Evolutionary conservation across 1,139 yeast species (phyloP).

Genomic region (Yamadazyma atmosphaerica): DNA sequence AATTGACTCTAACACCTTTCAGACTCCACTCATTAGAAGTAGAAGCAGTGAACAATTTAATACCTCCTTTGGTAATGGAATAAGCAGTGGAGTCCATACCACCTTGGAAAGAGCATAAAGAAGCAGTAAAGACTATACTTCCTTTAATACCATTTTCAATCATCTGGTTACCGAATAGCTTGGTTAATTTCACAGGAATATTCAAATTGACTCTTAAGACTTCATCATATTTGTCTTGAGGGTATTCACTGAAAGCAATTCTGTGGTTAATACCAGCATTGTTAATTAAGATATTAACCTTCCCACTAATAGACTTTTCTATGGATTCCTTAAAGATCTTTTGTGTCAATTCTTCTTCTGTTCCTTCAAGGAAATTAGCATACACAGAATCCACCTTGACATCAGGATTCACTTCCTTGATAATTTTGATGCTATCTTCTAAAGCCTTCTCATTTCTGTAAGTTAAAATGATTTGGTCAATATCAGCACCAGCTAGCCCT

Average conservation of each 20-base stretch:
- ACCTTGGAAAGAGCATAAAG: conserved; percentile 11
- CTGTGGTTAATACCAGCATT: conserved; percentile 52
- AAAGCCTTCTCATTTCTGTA: conserved; percentile 19
- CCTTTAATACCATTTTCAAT: conserved; percentile 22
- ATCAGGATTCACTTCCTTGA: conserved; percentile 16
- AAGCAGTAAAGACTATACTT: conserved; percentile 23
- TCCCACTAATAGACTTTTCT: conserved; percentile 20
- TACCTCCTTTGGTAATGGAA: conserved; percentile 52
- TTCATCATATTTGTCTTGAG: conserved; percentile 21
- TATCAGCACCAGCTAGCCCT: conserved; percentile 30
- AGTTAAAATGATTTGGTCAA: conserved; percentile 24
- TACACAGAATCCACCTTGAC: conserved; percentile 17
- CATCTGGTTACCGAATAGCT: conserved; percentile 46
- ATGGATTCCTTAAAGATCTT: conserved; percentile 20
- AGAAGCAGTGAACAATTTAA: conserved; percentile 46
- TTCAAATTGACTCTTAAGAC: conserved; percentile 49
- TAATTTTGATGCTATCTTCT: conserved; percentile 14
- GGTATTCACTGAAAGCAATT: conserved; percentile 29
- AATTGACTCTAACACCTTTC: conserved; percentile 51
- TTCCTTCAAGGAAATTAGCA: conserved; percentile 18
- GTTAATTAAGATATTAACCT: conserved; percentile 50
- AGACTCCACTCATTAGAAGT: conserved; percentile 53
- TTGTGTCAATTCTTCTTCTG: conserved; percentile 15
- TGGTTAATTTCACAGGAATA: conserved; percentile 42
- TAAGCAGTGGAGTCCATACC: conserved; percentile 42